Conservation (phyloP, 116 monocot genomes). For the Iris pallida region DNA sequence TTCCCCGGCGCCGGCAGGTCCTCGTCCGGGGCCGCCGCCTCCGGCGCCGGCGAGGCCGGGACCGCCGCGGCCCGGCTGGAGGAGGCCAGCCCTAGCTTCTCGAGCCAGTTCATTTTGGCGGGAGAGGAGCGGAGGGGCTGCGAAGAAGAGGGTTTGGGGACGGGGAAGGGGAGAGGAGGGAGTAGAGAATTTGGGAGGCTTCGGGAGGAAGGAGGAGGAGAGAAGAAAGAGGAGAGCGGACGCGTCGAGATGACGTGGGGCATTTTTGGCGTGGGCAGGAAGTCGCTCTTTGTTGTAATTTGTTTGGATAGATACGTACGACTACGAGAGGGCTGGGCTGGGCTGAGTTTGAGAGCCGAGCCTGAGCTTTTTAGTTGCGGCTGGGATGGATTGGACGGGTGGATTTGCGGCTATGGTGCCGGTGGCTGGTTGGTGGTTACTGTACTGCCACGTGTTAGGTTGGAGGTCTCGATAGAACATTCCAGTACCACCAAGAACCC, state of each 20-base stretch:
- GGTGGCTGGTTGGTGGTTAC: too few relatives aligned
- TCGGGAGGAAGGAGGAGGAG: slow-evolving; percentile 3
- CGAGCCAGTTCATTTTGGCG: slow-evolving; percentile 51
- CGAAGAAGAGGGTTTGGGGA: background rate
- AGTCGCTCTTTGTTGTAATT: too few relatives aligned
- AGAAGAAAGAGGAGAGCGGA: background rate
- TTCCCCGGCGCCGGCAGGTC: slow-evolving; percentile 36
- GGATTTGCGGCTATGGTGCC: too few relatives aligned
- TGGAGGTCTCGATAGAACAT: too few relatives aligned
- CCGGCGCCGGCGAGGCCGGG: slow-evolving; percentile 22
- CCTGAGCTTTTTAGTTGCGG: too few relatives aligned
- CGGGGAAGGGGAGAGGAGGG: background rate
- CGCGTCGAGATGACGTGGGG: background rate
- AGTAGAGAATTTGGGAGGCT: background rate
- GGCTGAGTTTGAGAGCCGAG: too few relatives aligned
- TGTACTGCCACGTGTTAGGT: too few relatives aligned
- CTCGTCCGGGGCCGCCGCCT: slow-evolving; percentile 36
- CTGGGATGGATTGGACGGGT: too few relatives aligned
- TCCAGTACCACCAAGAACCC: too few relatives aligned
- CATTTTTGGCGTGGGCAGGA: background rate
- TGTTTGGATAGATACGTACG: too few relatives aligned
- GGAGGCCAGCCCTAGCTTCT: slow-evolving; percentile 41
- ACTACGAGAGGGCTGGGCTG: too few relatives aligned
- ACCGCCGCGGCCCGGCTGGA: slow-evolving; percentile 13
- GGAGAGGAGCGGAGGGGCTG: background rate